phyloP scores from a whole-genome alignment of 2,329 filamentous ascomycete genomes.

The Lithohypha guttulata region DNA sequence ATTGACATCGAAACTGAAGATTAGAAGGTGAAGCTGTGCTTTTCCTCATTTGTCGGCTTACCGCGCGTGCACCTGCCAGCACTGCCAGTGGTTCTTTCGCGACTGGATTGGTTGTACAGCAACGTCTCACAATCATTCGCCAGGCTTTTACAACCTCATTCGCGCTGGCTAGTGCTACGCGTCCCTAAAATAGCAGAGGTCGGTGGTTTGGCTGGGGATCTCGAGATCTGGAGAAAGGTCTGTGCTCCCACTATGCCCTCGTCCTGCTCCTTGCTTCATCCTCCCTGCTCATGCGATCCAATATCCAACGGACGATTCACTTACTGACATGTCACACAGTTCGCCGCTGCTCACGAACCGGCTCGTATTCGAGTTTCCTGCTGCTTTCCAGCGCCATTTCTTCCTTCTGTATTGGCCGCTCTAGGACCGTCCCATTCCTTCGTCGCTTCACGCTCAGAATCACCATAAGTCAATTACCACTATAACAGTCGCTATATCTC shows the following conservation, averaged over 20 bases:
- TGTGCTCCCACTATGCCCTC: neutral
- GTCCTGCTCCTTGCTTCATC: neutral
- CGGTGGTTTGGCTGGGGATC: neutral
- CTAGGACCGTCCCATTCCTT: neutral
- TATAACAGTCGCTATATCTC: neutral
- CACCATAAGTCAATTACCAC: no score
- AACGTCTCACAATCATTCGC: neutral
- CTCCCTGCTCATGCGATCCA: neutral
- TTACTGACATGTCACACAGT: neutral
- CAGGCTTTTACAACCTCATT: constrained; percentile 3
- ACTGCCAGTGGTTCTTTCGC: neutral
- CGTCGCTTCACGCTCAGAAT: neutral
- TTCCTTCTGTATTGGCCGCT: neutral
- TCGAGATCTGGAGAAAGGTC: neutral
- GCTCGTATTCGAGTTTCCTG: neutral
- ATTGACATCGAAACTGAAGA: no score
- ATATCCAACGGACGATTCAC: neutral
- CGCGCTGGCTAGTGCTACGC: neutral
- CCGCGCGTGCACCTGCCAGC: no score
- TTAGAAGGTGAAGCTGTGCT: no score
- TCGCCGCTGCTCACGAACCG: neutral
- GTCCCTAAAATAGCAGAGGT: constrained; percentile 2
- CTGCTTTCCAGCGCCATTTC: neutral
- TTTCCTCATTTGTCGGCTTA: neutral
- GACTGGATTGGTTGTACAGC: neutral